Conservation (phyloP, 225 moss, liverwort and hornwort genomes). For the Rhytidiadelphus loreus region DNA sequence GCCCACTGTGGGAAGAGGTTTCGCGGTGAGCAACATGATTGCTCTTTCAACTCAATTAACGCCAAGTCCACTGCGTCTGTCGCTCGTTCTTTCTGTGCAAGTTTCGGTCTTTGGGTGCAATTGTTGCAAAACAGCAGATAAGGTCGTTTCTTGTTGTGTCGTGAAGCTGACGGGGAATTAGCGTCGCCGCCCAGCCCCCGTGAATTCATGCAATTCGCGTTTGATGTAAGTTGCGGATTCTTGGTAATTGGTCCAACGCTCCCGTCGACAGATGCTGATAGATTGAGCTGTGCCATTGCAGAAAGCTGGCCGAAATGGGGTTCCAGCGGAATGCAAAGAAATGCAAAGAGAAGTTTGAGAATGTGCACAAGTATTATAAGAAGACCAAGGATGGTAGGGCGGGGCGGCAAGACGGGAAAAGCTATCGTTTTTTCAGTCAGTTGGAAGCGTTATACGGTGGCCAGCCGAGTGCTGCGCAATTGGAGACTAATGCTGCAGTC, state of each 20-base stretch:
- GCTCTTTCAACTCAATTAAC: background rate
- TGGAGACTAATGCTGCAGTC: constrained; percentile 25
- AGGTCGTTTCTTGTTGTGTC: background rate
- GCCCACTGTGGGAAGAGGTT: constrained; percentile 98
- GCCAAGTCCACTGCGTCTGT: background rate
- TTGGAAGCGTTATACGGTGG: constrained; percentile 89
- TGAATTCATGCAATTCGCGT: constrained; percentile 1
- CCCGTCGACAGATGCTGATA: background rate
- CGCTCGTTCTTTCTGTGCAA: background rate
- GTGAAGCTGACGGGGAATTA: background rate
- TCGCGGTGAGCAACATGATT: constrained; percentile 67
- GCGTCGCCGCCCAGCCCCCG: background rate
- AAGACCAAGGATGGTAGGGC: constrained; percentile 98
- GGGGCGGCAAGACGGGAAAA: constrained; percentile 93
- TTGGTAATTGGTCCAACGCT: background rate
- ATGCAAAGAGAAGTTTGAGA: constrained; percentile 99
- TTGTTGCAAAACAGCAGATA: background rate
- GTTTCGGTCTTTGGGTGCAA: background rate
- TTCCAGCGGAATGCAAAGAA: constrained; percentile 83
- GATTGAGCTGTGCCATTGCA: constrained; percentile 26
- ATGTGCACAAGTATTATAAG: constrained; percentile 99
- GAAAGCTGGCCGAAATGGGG: constrained; percentile 88
- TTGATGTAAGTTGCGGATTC: background rate
- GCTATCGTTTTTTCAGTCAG: constrained; percentile 87
- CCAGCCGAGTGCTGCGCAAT: constrained; percentile 25